A percentile compares a stretch with the other conserved stretches of the same genome.
These are phyloP conservation scores for Pleurostoma richardsiae DNA, from an alignment of 2,329 filamentous ascomycete genomes.

Conservation along the genomic window DNA sequence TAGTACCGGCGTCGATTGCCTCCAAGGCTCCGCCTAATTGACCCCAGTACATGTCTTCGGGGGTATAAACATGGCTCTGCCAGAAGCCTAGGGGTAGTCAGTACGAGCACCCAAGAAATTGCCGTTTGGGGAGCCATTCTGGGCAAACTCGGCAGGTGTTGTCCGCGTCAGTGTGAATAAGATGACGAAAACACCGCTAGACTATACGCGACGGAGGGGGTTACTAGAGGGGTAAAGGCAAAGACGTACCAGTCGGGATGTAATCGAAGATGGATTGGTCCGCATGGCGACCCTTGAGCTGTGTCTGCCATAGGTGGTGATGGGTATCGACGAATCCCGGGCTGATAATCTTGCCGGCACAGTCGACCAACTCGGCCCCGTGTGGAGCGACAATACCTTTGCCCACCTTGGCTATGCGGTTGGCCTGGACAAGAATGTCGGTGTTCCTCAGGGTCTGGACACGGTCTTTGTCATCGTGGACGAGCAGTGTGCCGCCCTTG, in stretches of 20 bases:
- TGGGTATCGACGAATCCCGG: slow-evolving; percentile 1
- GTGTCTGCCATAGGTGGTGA: slow-evolving; percentile 1
- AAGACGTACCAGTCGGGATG: background rate
- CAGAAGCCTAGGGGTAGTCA: background rate
- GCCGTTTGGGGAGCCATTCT: too few species aligned
- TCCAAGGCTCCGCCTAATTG: slow-evolving; percentile 1
- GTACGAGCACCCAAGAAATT: too few species aligned
- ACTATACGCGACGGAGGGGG: too few species aligned
- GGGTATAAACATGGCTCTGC: background rate
- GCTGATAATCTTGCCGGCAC: slow-evolving; percentile 1
- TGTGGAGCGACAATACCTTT: background rate
- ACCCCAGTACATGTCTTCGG: slow-evolving; percentile 1
- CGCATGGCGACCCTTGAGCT: background rate
- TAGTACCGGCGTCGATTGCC: background rate
- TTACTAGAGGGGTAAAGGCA: too few species aligned
- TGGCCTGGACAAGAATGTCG: slow-evolving; percentile 8
- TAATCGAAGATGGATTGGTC: background rate
- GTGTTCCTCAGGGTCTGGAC: slow-evolving; percentile 7
- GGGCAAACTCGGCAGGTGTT: too few species aligned
- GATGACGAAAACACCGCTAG: too few species aligned
- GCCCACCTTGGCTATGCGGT: slow-evolving; percentile 6
- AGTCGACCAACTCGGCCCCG: background rate
- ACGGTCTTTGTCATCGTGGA: slow-evolving; percentile 10
- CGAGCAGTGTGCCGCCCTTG: slow-evolving; percentile 9
- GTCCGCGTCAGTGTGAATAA: too few species aligned